A percentile compares a stretch with the other conserved stretches of the same genome.
These are phyloP conservation scores for Pezizomycotina sp. DNA, from an alignment of 2,329 filamentous ascomycete genomes.

Conservation along the genomic window DNA sequence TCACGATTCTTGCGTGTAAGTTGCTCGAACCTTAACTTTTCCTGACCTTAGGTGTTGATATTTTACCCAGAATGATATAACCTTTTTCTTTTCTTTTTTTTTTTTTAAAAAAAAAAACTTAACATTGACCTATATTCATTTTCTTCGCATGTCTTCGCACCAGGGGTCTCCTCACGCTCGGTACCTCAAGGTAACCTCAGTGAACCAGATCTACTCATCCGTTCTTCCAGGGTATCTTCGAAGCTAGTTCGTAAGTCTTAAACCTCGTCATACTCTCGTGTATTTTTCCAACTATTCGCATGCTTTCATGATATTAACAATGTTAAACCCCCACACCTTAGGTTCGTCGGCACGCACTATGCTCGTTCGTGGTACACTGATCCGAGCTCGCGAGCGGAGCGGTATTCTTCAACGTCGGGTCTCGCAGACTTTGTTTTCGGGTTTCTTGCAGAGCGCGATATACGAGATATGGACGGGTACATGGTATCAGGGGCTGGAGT, in stretches of 20 bases:
- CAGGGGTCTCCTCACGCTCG: background rate
- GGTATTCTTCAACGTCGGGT: conserved; percentile 44
- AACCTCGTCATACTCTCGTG: no score
- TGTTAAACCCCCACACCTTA: no score
- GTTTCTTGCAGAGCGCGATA: conserved; percentile 44
- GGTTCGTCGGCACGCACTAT: conserved; percentile 43
- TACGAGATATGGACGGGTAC: conserved; percentile 32
- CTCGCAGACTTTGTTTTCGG: conserved; percentile 45
- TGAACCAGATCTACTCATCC: conserved; percentile 5
- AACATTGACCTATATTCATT: conserved; percentile 45
- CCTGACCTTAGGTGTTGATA: no score
- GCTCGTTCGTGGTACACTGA: conserved; percentile 46
- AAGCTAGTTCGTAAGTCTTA: no score
- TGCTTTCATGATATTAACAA: no score
- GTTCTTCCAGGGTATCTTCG: conserved; percentile 40
- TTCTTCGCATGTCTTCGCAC: background rate
- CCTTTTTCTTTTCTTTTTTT: conserved; percentile 45
- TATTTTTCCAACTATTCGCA: no score
- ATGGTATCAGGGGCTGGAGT: conserved; percentile 41
- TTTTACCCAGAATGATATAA: no score
- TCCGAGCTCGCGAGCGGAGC: conserved; percentile 45
- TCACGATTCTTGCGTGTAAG: conserved; percentile 48
- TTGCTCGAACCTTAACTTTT: no score
- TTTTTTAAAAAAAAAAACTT: conserved; percentile 35
- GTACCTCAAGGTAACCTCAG: conserved; percentile 1